Conservation (phyloP, 2,329 filamentous ascomycete species). For the Mollisiaceae sp. region DNA sequence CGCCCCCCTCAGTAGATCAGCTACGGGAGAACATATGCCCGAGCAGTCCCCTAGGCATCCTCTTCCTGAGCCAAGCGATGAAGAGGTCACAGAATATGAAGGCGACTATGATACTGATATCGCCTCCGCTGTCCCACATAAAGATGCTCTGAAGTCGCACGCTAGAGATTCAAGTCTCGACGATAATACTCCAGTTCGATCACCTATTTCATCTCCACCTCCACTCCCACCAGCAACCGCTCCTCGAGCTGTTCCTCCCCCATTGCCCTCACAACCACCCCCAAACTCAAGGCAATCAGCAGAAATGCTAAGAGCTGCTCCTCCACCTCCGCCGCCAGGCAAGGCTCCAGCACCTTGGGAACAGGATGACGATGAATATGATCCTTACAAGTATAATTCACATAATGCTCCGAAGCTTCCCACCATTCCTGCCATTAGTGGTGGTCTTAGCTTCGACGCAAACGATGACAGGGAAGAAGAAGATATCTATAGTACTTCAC, state of each 20-base stretch:
- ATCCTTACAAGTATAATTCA: conserved; percentile 64
- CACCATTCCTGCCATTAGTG: conserved; percentile 15
- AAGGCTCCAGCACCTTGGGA: conserved; percentile 51
- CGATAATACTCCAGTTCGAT: conserved; percentile 57
- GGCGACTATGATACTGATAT: conserved; percentile 99
- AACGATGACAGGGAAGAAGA: conserved; percentile 36
- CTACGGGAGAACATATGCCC: conserved; percentile 60
- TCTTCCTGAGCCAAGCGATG: conserved; percentile 66
- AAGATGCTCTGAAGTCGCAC: conserved; percentile 88
- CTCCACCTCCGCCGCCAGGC: conserved; percentile 56
- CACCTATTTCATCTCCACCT: conserved; percentile 50
- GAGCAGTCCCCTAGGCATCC: conserved; percentile 38
- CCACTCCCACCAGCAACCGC: conserved; percentile 58
- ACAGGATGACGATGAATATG: conserved; percentile 74
- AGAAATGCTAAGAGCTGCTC: conserved; percentile 72
- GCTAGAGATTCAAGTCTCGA: conserved; percentile 78
- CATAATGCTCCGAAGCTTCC: conserved; percentile 30
- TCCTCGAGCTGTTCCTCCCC: conserved; percentile 67
- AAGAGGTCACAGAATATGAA: conserved; percentile 91
- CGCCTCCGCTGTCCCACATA: conserved; percentile 89
- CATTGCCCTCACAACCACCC: conserved; percentile 65
- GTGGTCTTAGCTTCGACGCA: conserved; percentile 1
- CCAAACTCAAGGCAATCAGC: conserved; percentile 62
- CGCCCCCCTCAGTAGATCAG: conserved; percentile 58
- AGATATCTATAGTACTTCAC: conserved; percentile 44